Evolutionary conservation across 148 eudicot genomes (phyloP), one percentile per base, ranked within the genome.

Genomic region (Camellia granthamiana): DNA sequence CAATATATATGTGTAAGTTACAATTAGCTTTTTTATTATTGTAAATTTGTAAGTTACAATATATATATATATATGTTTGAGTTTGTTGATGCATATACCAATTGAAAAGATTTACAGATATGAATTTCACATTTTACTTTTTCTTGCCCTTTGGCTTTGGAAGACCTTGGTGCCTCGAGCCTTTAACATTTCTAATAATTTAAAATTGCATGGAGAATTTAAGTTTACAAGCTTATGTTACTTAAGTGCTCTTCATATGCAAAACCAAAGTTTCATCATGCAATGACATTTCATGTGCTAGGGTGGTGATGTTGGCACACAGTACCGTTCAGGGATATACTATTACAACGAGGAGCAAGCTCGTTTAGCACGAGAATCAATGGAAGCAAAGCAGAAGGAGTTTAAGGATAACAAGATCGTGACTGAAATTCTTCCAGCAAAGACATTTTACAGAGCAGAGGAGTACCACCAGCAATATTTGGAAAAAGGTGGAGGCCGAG

Each of bases 401-500:
- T 21, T 86, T 54, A 86, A 83, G 51, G 83, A 78, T 60, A 85
- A 69, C 55, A 82, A 84, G 81, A 88, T 95, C n/a, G 94, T 95
- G 65, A 95, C 98, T 0, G 97, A 95, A 76, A 93, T 95, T 80
- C 91, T 95, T 9, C 97, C 94, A 6, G 98, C 93, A 2, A 95
- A 93, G 88, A 88, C 80, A 74, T 95, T 95, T 66, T 95, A 93
- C 72, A 88, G 90, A 81, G 98, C 98, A n/a, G 98, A 95, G 81
- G 97, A 95, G 81, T 93, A 93, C 81, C 98, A 93, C 81, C 97
- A 95, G 90, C 98, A 93, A 58, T 95, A 95, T 63, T 81, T 95
- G 74, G 98, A 90, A 74, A 95, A 93, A 78, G 97, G 98, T 64
- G 98, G 96, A n/a, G 83, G 94, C 54, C n/a, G 42, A 41, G 94